Evolutionary conservation across 2,329 filamentous ascomycete genomes (phyloP).

Genomic region (Ophiostoma perfectum): DNA sequence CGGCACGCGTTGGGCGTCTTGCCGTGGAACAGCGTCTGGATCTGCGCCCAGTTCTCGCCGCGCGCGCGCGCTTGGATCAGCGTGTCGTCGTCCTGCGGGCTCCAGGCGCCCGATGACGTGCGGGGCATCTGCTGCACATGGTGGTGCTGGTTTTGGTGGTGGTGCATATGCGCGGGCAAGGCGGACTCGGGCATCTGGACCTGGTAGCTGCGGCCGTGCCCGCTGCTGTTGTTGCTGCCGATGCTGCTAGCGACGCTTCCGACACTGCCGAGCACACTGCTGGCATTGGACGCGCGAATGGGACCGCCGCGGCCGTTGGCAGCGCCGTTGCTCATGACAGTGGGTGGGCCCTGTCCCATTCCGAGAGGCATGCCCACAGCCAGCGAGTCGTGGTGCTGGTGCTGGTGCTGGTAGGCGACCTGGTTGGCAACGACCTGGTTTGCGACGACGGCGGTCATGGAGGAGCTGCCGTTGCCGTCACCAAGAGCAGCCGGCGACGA

Average conservation of each 20-base stretch:
- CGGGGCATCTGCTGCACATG: constrained; percentile 42
- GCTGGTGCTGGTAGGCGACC: constrained; percentile 25
- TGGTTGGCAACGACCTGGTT: constrained; percentile 20
- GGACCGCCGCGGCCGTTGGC: neutral
- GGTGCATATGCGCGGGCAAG: neutral
- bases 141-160: constrained; percentile 28
- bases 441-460: constrained; percentile 25
- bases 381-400: constrained; percentile 30
- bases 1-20: constrained; percentile 82
- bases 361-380: constrained; percentile 33
- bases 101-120: constrained; percentile 65
- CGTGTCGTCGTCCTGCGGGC: constrained; percentile 64
- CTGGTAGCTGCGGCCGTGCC: neutral
- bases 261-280: neutral
- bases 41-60: constrained; percentile 78
- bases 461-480: neutral
- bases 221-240: neutral
- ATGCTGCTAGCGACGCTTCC: neutral
- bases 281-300: neutral
- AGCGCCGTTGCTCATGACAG: constrained; percentile 2
- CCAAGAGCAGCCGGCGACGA: constrained; percentile 25
- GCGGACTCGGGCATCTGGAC: constrained; percentile 14
- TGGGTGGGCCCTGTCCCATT: constrained; percentile 22
- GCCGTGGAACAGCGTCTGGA: constrained; percentile 66
- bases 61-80: constrained; percentile 66